phyloP scores from a whole-genome alignment of 2,329 filamentous ascomycete species.

The Rhynchosporium graminicola region DNA sequence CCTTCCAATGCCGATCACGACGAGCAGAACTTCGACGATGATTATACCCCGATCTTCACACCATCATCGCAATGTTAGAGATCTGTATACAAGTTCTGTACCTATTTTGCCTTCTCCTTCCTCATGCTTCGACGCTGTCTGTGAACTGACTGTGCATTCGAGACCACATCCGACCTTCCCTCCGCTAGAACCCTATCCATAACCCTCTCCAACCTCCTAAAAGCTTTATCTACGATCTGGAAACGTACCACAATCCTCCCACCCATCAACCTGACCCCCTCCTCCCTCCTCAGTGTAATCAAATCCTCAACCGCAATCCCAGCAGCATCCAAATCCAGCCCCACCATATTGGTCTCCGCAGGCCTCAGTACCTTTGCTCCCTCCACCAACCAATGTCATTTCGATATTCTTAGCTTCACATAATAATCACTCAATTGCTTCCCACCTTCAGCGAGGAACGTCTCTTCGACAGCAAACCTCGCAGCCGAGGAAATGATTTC shows the following conservation, averaged over 20 bases:
- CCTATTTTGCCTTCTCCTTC: too few species aligned
- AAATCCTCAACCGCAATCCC: conserved; percentile 54
- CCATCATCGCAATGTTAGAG: too few species aligned
- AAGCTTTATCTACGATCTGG: conserved; percentile 62
- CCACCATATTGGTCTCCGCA: conserved; percentile 76
- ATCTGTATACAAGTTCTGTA: too few species aligned
- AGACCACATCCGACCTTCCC: neutral
- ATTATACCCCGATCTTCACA: too few species aligned
- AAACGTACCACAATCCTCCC: conserved; percentile 68
- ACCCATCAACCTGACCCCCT: conserved; percentile 57
- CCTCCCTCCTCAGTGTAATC: conserved; percentile 54
- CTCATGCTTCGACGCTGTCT: neutral
- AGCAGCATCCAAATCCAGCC: conserved; percentile 62
- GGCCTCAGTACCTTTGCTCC: conserved; percentile 62
- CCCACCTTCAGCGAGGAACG: conserved; percentile 62
- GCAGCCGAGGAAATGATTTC: conserved; percentile 78
- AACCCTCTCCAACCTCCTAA: conserved; percentile 37
- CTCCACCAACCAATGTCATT: conserved; percentile 56
- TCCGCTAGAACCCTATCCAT: conserved; percentile 11
- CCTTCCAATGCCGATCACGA: too few species aligned
- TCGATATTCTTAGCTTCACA: conserved; percentile 60
- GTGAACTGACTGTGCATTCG: conserved; percentile 8
- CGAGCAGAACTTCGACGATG: too few species aligned
- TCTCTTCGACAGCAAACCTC: conserved; percentile 74
- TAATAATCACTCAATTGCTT: conserved; percentile 63